A percentile compares a stretch with the other conserved stretches of the same genome.
Evolutionary conservation across 163 green algal species (phyloP).

Genomic region (Scenedesmus sp.): DNA sequence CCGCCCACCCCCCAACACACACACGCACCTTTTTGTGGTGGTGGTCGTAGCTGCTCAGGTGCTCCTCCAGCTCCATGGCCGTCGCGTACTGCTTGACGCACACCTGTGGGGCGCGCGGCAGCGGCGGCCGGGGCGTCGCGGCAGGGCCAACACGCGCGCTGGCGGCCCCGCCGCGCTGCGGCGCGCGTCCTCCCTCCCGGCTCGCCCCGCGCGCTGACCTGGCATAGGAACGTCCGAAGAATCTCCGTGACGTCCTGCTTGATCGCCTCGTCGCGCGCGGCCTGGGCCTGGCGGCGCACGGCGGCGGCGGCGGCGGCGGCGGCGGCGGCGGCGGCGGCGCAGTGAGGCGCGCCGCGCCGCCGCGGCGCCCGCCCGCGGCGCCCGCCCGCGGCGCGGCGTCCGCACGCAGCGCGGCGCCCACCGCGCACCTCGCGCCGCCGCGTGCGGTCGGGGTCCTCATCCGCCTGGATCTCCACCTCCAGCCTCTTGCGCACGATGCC

Average conservation of each 20-base stretch:
- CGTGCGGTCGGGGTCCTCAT: slow-evolving; percentile 71
- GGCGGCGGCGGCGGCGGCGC: no score
- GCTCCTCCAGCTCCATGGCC: slow-evolving; percentile 82
- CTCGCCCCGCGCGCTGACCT: no score
- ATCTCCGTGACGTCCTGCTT: slow-evolving; percentile 74
- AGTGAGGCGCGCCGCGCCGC: no score
- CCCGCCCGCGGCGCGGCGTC: neutral
- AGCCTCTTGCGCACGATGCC: slow-evolving; percentile 67
- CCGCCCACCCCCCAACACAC: no score
- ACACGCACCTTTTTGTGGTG: slow-evolving; percentile 88
- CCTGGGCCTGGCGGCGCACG: slow-evolving; percentile 53
- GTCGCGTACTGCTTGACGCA: slow-evolving; percentile 90
- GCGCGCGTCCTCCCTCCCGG: no score
- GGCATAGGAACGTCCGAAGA: slow-evolving; percentile 74
- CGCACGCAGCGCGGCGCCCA: neutral
- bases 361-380: no score
- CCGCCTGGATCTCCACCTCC: slow-evolving; percentile 81
- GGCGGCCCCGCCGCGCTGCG: no score
- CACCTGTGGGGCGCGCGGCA: slow-evolving; percentile 57
- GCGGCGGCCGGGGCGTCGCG: neutral
- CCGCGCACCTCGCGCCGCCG: slow-evolving; percentile 60
- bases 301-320: neutral
- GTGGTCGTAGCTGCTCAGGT: slow-evolving; percentile 91
- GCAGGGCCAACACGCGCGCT: neutral
- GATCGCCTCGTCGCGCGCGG: slow-evolving; percentile 66